Percentiles rank a stretch among this genome's conserved stretches.
These are phyloP conservation scores for Tremella fuciformis DNA, from an alignment of 768 basidiomycete genomes.

Conservation along the genomic window DNA sequence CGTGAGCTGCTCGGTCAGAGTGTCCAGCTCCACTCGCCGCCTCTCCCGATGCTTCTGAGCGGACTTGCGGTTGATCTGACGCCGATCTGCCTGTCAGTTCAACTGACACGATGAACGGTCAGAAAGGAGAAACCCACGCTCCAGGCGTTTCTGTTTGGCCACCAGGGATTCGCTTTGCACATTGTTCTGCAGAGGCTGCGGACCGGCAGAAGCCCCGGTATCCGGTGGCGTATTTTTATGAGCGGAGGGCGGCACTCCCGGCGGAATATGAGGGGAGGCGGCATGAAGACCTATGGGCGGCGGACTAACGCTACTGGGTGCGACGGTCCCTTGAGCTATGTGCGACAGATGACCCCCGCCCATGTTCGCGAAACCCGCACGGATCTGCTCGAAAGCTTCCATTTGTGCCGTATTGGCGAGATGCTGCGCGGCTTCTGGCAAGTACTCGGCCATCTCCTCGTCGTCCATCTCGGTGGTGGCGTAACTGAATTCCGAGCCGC, in stretches of 20 bases:
- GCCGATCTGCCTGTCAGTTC: slow-evolving; percentile 17
- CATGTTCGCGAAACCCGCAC: background rate
- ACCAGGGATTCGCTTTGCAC: background rate
- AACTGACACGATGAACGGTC: no score
- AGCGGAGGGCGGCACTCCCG: background rate
- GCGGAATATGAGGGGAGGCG: background rate
- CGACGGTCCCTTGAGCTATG: background rate
- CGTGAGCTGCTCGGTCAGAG: slow-evolving; percentile 4
- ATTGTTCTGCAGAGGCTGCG: background rate
- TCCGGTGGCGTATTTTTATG: no score
- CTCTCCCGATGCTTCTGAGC: slow-evolving; percentile 23
- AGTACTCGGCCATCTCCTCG: background rate
- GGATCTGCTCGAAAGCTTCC: background rate
- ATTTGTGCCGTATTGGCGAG: no score
- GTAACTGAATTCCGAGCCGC: slow-evolving; percentile 18
- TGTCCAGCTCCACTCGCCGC: slow-evolving; percentile 19
- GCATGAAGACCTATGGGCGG: background rate
- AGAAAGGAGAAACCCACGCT: slow-evolving; percentile 5
- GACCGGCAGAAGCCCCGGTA: no score
- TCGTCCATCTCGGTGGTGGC: slow-evolving; percentile 20
- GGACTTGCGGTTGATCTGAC: slow-evolving; percentile 25
- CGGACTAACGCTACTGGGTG: background rate
- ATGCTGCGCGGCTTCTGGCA: background rate
- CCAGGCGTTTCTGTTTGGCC: background rate
- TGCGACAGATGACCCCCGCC: background rate